Evolutionary conservation across 371 early-diverging fungal genomes (phyloP), one percentile per base, ranked within the genome.

Genomic region (Apophysomyces variabilis): DNA sequence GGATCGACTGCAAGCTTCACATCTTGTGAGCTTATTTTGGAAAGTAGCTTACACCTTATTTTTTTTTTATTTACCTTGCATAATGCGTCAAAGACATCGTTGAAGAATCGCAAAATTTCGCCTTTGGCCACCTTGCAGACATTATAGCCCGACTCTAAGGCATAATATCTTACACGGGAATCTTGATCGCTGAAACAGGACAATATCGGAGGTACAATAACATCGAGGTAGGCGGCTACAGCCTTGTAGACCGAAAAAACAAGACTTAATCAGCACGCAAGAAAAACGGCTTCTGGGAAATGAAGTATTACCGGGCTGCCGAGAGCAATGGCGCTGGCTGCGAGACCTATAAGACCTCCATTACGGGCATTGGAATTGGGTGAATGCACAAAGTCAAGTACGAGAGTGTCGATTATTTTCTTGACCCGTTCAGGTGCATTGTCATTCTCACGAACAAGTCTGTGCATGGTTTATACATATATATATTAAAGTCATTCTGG

Each of bases 141-240:
- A 73, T 98, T 98, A 75, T 98, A 98, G 89, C 96, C 89, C 57
- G 89, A 86, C 77, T 98, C 98, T 66, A 95, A 95, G 5, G 96
- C 95, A 84, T 96, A 96, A 76, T 96, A 98, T 37, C 96, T 84
- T 36, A 96, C 96, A 26, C 91, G 83, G 18, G 90, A 85, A 72
- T 98, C 98, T 60, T 87, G 92, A 70, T 96, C 95, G 3, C 80
- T 71, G 66, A 96, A 90, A 67, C 95, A 95, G n/a, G 92, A 80
- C 11, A 97, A 81, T 41, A 98, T 93, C 7, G 97, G 96, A 36
- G 95, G 95, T 12, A 96, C 85, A 61, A 95, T 93, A 57, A 84
- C 85, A 65, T 88, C 87, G 13, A 95, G 71, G 65, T 90, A 90
- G 21, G 72, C 69, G 36, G 83, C 84, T 36, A 96, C 88, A 14